These are phyloP conservation scores for Grigorovia jiainica DNA, from an alignment of 805 yeast genomes.

Conservation along the genomic window DNA sequence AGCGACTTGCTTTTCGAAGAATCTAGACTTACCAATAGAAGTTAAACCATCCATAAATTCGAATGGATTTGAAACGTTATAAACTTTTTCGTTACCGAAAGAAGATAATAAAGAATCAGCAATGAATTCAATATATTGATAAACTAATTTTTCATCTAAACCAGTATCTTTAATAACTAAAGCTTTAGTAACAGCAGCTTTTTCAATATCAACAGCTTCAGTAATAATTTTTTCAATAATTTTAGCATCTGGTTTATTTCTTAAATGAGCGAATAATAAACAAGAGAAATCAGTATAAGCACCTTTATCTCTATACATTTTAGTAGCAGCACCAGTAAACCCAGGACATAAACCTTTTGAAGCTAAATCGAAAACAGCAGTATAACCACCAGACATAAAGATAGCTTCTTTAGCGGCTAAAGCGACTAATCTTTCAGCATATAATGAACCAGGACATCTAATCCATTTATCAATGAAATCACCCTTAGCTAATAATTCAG, in stretches of 20 bases:
- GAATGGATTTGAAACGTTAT: constrained; percentile 85
- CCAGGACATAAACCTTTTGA: constrained; percentile 98
- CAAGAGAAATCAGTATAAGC: constrained; percentile 97
- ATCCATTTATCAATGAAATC: constrained; percentile 98
- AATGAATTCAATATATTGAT: constrained; percentile 91
- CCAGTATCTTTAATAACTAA: constrained; percentile 85
- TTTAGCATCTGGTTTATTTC: constrained; percentile 69
- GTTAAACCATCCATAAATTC: constrained; percentile 98
- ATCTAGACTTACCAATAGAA: constrained; percentile 94
- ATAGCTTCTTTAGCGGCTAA: constrained; percentile 98
- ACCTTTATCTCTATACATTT: constrained; percentile 96
- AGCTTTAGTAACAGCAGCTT: constrained; percentile 84
- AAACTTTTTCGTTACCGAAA: constrained; percentile 79
- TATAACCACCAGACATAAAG: constrained; percentile 94
- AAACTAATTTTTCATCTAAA: constrained; percentile 84
- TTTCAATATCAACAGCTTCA: constrained; percentile 91
- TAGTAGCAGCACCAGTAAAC: constrained; percentile 87
- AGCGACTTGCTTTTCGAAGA: constrained; percentile 95
- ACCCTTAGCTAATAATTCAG: constrained; percentile 88
- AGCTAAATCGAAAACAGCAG: constrained; percentile 94
- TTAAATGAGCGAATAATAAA: constrained; percentile 81
- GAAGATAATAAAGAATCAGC: constrained; percentile 90
- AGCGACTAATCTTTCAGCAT: constrained; percentile 91
- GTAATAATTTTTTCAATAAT: constrained; percentile 77
- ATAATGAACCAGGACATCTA: constrained; percentile 70